phyloP scores from a whole-genome alignment of 768 basidiomycete species.

The Serendipita sp. region DNA sequence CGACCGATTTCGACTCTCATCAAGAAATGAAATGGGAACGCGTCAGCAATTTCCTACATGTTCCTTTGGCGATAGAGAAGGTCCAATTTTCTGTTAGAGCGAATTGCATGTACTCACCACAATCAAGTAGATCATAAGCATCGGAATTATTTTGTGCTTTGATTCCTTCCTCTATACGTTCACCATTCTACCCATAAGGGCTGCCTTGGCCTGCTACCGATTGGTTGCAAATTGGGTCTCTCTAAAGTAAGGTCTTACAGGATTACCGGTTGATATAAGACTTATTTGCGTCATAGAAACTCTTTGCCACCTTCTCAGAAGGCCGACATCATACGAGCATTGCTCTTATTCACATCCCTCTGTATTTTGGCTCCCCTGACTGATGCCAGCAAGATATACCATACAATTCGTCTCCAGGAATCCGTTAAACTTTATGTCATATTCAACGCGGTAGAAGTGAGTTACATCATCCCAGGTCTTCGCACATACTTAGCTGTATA shows the following conservation, averaged over 20 bases:
- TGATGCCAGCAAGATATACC: slow-evolving; percentile 96
- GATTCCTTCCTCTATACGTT: slow-evolving; percentile 97
- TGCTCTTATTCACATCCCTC: slow-evolving; percentile 62
- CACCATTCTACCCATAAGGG: slow-evolving; percentile 91
- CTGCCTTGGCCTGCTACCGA: slow-evolving; percentile 44
- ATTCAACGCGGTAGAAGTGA: slow-evolving; percentile 93
- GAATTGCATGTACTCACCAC: neutral
- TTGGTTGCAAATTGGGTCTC: slow-evolving; percentile 28
- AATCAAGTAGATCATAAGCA: slow-evolving; percentile 57
- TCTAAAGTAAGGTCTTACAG: slow-evolving; percentile 11
- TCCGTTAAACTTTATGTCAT: slow-evolving; percentile 98
- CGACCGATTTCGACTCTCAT: slow-evolving; percentile 88
- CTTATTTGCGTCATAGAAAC: slow-evolving; percentile 14
- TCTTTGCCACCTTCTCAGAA: slow-evolving; percentile 74
- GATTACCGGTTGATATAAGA: slow-evolving; percentile 26
- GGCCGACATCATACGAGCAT: slow-evolving; percentile 72
- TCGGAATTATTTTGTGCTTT: slow-evolving; percentile 85
- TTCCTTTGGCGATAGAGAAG: slow-evolving; percentile 89
- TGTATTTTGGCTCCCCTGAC: slow-evolving; percentile 65
- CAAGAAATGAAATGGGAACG: slow-evolving; percentile 93
- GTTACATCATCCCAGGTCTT: slow-evolving; percentile 15
- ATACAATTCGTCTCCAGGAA: slow-evolving; percentile 93
- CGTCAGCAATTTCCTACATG: slow-evolving; percentile 86
- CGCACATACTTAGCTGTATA: slow-evolving; percentile 20
- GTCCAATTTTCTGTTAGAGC: slow-evolving; percentile 25